Conservation (phyloP, 129 eudicot species). For the Smallanthus sonchifolius region DNA sequence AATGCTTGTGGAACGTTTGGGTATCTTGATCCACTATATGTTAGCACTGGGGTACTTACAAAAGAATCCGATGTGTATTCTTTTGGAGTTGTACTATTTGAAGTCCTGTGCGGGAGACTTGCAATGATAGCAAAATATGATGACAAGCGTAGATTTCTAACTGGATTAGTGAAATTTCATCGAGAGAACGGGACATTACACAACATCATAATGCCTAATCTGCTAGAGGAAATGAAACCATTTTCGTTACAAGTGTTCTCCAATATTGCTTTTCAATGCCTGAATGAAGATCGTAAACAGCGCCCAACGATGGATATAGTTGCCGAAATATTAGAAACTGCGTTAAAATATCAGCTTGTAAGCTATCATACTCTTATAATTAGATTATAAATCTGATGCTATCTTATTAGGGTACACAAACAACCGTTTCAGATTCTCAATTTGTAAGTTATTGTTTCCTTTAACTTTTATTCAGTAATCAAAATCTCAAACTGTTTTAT, state of each 20-base stretch:
- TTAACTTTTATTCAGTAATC: background rate
- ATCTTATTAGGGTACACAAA: too few species aligned
- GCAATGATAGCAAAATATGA: background rate
- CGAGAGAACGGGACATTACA: background rate
- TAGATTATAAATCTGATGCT: background rate
- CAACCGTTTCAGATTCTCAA: too few species aligned
- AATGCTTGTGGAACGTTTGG: background rate
- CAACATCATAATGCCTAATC: background rate
- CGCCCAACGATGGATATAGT: slow-evolving; percentile 8
- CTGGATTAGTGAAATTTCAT: background rate
- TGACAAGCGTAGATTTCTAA: background rate
- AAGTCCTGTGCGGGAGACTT: slow-evolving; percentile 6
- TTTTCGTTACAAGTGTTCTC: background rate
- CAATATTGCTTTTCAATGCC: slow-evolving; percentile 11
- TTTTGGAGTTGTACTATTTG: slow-evolving; percentile 22
- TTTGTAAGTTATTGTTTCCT: too few species aligned
- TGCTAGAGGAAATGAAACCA: background rate
- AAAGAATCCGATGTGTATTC: slow-evolving; percentile 24
- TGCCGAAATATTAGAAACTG: background rate
- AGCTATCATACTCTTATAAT: background rate
- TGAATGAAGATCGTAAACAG: background rate
- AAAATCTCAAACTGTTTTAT: background rate
- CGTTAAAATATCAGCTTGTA: slow-evolving; percentile 16
- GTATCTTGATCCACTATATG: slow-evolving; percentile 4
- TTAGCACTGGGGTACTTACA: background rate